phyloP scores from a whole-genome alignment of 768 basidiomycete species.

The Omphalotus guepiniiformis region DNA sequence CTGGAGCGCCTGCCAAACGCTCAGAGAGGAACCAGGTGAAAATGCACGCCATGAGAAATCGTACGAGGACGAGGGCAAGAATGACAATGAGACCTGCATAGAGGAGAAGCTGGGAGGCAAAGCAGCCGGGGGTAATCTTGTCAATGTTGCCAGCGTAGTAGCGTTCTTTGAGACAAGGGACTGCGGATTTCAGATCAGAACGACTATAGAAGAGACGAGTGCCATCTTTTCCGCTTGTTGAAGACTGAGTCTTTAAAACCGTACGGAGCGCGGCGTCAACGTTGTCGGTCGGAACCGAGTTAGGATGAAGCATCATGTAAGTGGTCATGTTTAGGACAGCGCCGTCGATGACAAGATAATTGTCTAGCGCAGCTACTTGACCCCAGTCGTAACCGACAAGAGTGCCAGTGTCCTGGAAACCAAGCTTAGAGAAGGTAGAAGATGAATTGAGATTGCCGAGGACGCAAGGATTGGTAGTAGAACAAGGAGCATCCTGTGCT shows the following conservation, averaged over 20 bases:
- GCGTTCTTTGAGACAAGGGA: slow-evolving; percentile 78
- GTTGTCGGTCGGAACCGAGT: slow-evolving; percentile 61
- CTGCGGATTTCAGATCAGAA: slow-evolving; percentile 55
- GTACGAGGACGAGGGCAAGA: slow-evolving; percentile 82
- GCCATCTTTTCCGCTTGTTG: slow-evolving; percentile 75
- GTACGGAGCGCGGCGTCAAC: slow-evolving; percentile 84
- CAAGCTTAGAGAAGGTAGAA: slow-evolving; percentile 55
- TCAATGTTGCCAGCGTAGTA: slow-evolving; percentile 96
- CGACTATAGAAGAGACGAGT: slow-evolving; percentile 84
- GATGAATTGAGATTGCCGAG: slow-evolving; percentile 55
- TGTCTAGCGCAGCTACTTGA: slow-evolving; percentile 66
- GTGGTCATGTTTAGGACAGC: slow-evolving; percentile 90
- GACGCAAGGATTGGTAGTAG: slow-evolving; percentile 54
- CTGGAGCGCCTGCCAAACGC: slow-evolving; percentile 73
- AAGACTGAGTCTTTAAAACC: slow-evolving; percentile 46
- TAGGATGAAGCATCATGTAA: slow-evolving; percentile 74
- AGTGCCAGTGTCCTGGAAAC: slow-evolving; percentile 60
- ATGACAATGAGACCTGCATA: slow-evolving; percentile 91
- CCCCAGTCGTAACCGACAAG: slow-evolving; percentile 89
- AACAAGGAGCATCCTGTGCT: slow-evolving; percentile 76
- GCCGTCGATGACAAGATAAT: slow-evolving; percentile 90
- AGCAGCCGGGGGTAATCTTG: slow-evolving; percentile 94
- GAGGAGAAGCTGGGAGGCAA: slow-evolving; percentile 83
- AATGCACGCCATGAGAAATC: slow-evolving; percentile 93
- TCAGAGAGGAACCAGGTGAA: slow-evolving; percentile 97